These are phyloP conservation scores for Styphnolobium japonicum DNA, from an alignment of 306 rosid genomes.

Conservation along the genomic window DNA sequence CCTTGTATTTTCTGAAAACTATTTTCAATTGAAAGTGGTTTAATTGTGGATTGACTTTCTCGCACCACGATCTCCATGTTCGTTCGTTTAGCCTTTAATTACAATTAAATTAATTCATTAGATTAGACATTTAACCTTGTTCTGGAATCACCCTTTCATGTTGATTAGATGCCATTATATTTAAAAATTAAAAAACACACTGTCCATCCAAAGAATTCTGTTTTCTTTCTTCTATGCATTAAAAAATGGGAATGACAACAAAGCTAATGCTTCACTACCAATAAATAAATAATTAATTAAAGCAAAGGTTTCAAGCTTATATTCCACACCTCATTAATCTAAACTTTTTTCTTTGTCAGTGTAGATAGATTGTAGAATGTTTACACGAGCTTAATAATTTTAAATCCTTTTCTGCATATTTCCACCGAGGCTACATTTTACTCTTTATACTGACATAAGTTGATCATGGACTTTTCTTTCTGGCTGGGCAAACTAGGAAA, in stretches of 20 bases:
- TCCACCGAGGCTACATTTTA: neutral
- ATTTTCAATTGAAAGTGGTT: neutral
- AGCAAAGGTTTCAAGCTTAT: neutral
- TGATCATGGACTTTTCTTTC: neutral
- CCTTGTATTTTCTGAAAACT: too few relatives aligned
- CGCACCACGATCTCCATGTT: neutral
- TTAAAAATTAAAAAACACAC: neutral
- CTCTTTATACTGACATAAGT: neutral
- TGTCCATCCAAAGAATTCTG: too few relatives aligned
- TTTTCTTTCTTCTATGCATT: too few relatives aligned
- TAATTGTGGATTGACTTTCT: constrained; percentile 27
- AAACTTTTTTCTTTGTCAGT: neutral
- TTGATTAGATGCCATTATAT: neutral
- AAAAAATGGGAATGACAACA: neutral
- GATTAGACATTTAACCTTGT: neutral
- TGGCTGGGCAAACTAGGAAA: neutral
- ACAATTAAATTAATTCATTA: neutral
- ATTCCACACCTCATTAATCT: neutral
- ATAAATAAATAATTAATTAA: neutral
- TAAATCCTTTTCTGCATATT: neutral
- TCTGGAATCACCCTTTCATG: neutral
- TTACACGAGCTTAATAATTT: neutral
- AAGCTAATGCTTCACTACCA: neutral
- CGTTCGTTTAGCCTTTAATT: neutral
- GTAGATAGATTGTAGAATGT: neutral